Evolutionary conservation across 2,329 filamentous ascomycete genomes (phyloP), one percentile per base, ranked within the genome.

Genomic region (Pezicula radicicola): DNA sequence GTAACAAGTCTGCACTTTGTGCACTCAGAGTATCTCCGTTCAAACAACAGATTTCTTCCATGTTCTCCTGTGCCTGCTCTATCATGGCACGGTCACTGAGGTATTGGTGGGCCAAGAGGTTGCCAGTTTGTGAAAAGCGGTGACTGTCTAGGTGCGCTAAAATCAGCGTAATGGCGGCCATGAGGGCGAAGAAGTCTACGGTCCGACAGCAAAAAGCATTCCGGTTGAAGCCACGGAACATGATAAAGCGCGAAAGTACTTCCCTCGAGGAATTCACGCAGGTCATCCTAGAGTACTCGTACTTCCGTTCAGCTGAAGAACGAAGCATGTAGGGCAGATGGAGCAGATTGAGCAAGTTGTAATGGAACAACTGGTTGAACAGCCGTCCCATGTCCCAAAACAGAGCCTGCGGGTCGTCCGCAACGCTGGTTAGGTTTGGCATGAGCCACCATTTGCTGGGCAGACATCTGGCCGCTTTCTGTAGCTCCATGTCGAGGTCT

Each of bases 281-380:
- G 1, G 70, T 66, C 2, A 68, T 59, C 42, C 61, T 66, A 46
- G 64, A 70, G 56, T 71, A 70, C 4, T 67, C 62, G 41, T 64
- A 63, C 39, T 58, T 51, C 9, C 33, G 35, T 16, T 64, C 48
- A 18, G 50, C 35, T 27, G 43, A 30, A 45, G 52, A 54, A 18
- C 57, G 59, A 8, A 75, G 53, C 50, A 72, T 63, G 50, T 68
- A 73, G 1, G 73, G 73, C 1, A 74, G 58, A 52, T 75, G 72
- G 0, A 75, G 65, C 48, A 70, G 68, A 43, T 65, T 64, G 3
- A 75, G 56, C 7, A 75, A 59, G 49, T 66, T 63, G 51, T 70
- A 70, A 53, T 75, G 67, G n/a, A 65, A 58, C 6, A 72, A 55
- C 46, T 75, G 72, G n/a, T 62, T 56, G 40, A 62, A 51, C 15